These are phyloP conservation scores for Posidonia oceanica DNA, from an alignment of 116 monocot species.

Conservation along the genomic window DNA sequence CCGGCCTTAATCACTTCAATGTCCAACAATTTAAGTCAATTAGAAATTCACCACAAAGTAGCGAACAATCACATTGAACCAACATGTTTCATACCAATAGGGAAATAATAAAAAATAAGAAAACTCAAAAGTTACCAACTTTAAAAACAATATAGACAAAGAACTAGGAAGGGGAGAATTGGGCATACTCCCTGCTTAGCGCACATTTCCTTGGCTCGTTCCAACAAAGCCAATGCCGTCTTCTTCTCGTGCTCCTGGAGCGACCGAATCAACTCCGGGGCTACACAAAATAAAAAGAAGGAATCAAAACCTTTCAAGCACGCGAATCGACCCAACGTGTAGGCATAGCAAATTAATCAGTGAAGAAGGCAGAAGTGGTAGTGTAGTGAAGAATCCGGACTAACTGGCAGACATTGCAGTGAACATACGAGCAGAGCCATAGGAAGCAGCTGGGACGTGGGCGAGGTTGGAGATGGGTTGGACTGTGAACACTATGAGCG, in stretches of 20 bases:
- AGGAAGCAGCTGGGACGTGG: slow-evolving; percentile 35
- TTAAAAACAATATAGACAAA: not conserved
- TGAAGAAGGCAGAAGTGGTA: too few species aligned
- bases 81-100: too few species aligned
- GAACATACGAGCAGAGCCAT: slow-evolving; percentile 36
- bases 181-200: slow-evolving; percentile 13
- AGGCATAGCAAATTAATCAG: too few species aligned
- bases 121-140: too few species aligned
- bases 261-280: slow-evolving; percentile 40
- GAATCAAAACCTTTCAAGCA: too few species aligned
- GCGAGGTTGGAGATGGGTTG: slow-evolving; percentile 29
- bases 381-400: not conserved
- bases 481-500: slow-evolving; percentile 30
- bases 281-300: slow-evolving; percentile 11
- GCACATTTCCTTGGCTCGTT: slow-evolving; percentile 22
- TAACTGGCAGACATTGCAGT: slow-evolving; percentile 16
- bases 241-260: slow-evolving; percentile 42
- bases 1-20: too few species aligned
- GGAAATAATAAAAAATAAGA: too few species aligned
- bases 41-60: too few species aligned
- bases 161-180: not conserved
- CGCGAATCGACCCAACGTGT: too few species aligned
- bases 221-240: slow-evolving; percentile 17
- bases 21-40: too few species aligned
- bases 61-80: too few species aligned